Evolutionary conservation across 495 filamentous ascomycete genomes (phyloP), one percentile per base, ranked within the genome.

Genomic region (Lophiotrema nucula): DNA sequence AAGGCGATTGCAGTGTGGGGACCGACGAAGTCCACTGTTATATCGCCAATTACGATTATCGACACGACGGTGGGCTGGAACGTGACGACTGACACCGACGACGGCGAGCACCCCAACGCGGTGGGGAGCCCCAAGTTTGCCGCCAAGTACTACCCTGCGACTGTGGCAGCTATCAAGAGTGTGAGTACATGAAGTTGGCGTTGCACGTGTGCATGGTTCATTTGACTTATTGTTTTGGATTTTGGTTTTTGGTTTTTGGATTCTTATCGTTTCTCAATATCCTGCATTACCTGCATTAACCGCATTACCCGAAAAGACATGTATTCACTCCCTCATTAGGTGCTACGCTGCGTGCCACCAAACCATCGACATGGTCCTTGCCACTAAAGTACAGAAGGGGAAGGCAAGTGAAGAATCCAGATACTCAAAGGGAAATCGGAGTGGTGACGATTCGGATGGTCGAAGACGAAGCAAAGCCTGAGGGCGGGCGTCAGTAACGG

Each of bases 21-120:
- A 0, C 26, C 28, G 19, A 25, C n/a, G n/a, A 50, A 59, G 12
- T 46, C 31, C 1, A 48, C 41, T 1, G 12, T 11, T 11, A 15
- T 25, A 12, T 59, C 55, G 0, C 55, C 48, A 13, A 56, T 64
- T n/a, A 26, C 27, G 1, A 19, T 64, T 13, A 43, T 64, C 16
- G 61, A 64, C 28, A 60, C 41, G 13, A 55, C 37, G 22, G 56
- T 33, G 1, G 48, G 48, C 19, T 64, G 59, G 28, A 47, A 64
- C 22, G 45, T 31, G 1, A 45, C 55, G 6, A 51, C 45, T 6
- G 55, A 59, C 27, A 64, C 56, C 0, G 24, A n/a, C 8, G 61
- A 64, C 18, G 61, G 61, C 25, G 55, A 53, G 49, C 61, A 64
- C 25, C 54, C 61, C 35, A 64, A 64, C 41, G 56, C 35, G 3